A percentile compares a stretch with the other conserved stretches of the same genome.
Evolutionary conservation across 2,329 filamentous ascomycete species (phyloP).

Genomic region (Stemphylium vesicarium): DNA sequence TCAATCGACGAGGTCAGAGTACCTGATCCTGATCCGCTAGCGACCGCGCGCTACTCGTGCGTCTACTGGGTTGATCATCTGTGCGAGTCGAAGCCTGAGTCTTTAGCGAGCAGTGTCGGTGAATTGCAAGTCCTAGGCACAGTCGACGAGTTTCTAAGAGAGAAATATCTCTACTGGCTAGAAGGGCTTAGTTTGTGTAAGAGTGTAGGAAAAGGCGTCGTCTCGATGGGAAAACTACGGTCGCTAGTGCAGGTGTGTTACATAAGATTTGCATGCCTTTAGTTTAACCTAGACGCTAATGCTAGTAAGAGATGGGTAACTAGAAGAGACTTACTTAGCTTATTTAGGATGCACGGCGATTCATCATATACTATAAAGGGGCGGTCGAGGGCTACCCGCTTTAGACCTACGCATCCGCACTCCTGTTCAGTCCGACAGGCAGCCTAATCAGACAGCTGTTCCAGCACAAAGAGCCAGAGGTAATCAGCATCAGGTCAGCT

Average conservation of each 20-base stretch:
- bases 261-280: not conserved
- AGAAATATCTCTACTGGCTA: slow-evolving; percentile 4
- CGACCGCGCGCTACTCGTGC: slow-evolving; percentile 29
- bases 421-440: not conserved
- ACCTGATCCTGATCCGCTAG: slow-evolving; percentile 33
- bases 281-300: not conserved
- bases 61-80: slow-evolving; percentile 47
- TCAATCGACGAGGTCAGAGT: slow-evolving; percentile 22
- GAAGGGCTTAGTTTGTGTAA: slow-evolving; percentile 22
- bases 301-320: not conserved
- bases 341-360: not conserved
- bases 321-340: not conserved
- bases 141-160: too few relatives aligned
- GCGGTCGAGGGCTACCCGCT: not conserved
- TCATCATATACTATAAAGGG: not conserved
- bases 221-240: slow-evolving; percentile 6
- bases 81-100: slow-evolving; percentile 17
- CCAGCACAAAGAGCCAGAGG: not conserved
- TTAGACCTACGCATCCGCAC: not conserved
- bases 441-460: not conserved
- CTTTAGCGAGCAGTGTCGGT: too few relatives aligned
- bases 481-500: not conserved
- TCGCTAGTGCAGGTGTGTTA: not conserved
- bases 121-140: too few relatives aligned
- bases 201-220: slow-evolving; percentile 18